Evolutionary conservation across 1,284 basidiomycete genomes (phyloP).

Genomic region (Coniophora puteana): DNA sequence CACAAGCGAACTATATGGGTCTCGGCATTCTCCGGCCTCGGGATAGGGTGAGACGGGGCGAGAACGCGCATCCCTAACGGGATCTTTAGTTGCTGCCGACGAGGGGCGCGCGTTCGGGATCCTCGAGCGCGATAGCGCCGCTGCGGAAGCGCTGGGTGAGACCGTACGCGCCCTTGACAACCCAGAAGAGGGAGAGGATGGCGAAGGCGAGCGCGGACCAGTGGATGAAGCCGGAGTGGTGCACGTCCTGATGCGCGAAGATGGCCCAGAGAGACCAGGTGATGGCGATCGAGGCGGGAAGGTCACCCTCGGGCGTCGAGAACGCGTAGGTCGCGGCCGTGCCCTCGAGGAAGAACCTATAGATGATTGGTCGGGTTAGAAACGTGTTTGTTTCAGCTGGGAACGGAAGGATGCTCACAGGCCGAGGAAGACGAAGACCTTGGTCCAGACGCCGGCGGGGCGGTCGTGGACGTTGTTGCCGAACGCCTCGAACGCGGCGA

Average conservation of each 20-base stretch:
- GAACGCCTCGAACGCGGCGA: conserved; percentile 90
- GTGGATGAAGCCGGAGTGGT: conserved; percentile 67
- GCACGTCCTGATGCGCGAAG: conserved; percentile 62
- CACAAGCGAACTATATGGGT: not conserved
- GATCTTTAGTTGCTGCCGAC: conserved; percentile 33
- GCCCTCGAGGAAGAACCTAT: conserved; percentile 87
- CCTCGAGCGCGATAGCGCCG: conserved; percentile 57
- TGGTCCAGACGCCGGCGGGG: conserved; percentile 83
- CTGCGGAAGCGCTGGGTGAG: conserved; percentile 38
- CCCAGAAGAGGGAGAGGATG: conserved; percentile 81
- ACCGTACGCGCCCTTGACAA: conserved; percentile 69
- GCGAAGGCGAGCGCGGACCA: conserved; percentile 88
- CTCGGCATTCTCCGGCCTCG: too few relatives aligned
- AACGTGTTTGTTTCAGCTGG: conserved; percentile 6
- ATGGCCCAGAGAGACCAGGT: conserved; percentile 83
- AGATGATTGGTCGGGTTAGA: conserved; percentile 7
- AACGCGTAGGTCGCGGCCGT: conserved; percentile 92
- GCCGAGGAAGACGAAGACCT: conserved; percentile 90
- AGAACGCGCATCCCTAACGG: not conserved
- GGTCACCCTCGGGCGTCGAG: conserved; percentile 85
- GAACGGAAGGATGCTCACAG: conserved; percentile 40
- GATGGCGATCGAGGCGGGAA: conserved; percentile 85
- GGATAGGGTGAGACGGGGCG: too few relatives aligned
- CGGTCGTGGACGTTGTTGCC: conserved; percentile 71
- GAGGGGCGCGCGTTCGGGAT: conserved; percentile 86